Base-by-base conservation (phyloP, 2,329 filamentous ascomycete genomes). In the Hymenoscyphus infarciens region DNA sequence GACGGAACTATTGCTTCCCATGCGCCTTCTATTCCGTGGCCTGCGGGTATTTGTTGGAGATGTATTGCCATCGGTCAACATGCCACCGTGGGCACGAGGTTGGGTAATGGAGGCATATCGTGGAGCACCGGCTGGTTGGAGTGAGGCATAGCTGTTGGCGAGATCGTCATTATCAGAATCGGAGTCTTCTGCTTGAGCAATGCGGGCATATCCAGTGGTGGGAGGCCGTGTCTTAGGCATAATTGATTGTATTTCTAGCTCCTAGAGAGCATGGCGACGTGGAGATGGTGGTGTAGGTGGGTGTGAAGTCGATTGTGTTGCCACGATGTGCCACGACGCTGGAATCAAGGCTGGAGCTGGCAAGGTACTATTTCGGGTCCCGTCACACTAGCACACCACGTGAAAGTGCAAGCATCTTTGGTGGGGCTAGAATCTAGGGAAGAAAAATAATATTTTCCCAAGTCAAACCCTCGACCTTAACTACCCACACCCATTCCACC, bases 161-260 rank as follows among this genome's bases (percentile, higher is more conserved):
- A 87, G 74, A 73, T 86, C 81, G 61, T 89, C 86, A 62, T 88
- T 84, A 66, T 91, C 87, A 60, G 87, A 89, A 62, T 89, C 87
- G 72, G 88, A 82, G 69, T 88, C 86, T 73, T 93, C 90, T 69
- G 90, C 90, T 77, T 95, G 91, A 66, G 90, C 88, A 63, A 95
- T 87, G 73, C 89, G 89, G 76, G 92, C 90, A 78, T 95, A 95
- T 76, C 91, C 91, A 67, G 91, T 93, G 53, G 88, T 90, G 63
- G 88, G 82, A 65, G 88, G 90, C 64, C 73, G 65, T 61, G 67
- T 69, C 66, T 38, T 61, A 8, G 56, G 52, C 56, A 61, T 61
- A 4, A 15, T 56, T 22, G 15, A 6, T 35, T 45, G 19, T 31
- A 15, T 10, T 45, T 29, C 29, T 57, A 61, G 22, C 25, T 61